Evolutionary conservation across 495 filamentous ascomycete species (phyloP).

Genomic region (Penicillium alfredii): DNA sequence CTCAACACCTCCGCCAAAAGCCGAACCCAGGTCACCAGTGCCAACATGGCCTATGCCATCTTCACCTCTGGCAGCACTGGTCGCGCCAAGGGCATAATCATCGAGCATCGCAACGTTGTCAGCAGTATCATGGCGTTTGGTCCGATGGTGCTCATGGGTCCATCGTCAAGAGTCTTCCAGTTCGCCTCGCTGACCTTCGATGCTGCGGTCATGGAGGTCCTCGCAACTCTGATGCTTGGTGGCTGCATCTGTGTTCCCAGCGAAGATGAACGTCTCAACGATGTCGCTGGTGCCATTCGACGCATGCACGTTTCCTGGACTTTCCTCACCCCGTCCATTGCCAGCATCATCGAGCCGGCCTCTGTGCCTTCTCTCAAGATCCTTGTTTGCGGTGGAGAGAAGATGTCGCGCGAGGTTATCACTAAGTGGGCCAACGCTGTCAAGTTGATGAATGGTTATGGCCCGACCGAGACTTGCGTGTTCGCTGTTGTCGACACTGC

Average conservation of each 20-base stretch:
- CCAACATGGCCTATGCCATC: conserved; percentile 37
- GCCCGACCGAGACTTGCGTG: conserved; percentile 49
- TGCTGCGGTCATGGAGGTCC: conserved; percentile 45
- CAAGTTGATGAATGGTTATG: conserved; percentile 52
- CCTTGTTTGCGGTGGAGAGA: conserved; percentile 44
- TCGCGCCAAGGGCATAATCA: conserved; percentile 48
- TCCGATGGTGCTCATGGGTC: conserved; percentile 28
- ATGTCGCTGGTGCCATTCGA: conserved; percentile 43
- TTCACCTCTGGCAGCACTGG: conserved; percentile 56
- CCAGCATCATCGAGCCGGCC: conserved; percentile 43
- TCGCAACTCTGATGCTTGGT: conserved; percentile 48
- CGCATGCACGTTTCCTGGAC: conserved; percentile 45
- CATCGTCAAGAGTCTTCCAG: conserved; percentile 42
- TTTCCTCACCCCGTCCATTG: conserved; percentile 50
- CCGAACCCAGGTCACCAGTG: conserved; percentile 9
- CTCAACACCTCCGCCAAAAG: conserved; percentile 7
- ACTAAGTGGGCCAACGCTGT: conserved; percentile 49
- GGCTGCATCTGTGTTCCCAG: conserved; percentile 57
- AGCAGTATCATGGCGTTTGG: conserved; percentile 43
- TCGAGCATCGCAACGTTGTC: conserved; percentile 43
- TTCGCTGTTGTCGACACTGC: conserved; percentile 33
- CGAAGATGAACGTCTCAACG: conserved; percentile 49
- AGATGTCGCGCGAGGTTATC: conserved; percentile 44
- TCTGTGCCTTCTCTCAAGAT: conserved; percentile 39
- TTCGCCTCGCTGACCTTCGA: conserved; percentile 53